Base-by-base conservation (phyloP, 2,329 filamentous ascomycete species). In the Paraphaeosphaeria minitans region DNA sequence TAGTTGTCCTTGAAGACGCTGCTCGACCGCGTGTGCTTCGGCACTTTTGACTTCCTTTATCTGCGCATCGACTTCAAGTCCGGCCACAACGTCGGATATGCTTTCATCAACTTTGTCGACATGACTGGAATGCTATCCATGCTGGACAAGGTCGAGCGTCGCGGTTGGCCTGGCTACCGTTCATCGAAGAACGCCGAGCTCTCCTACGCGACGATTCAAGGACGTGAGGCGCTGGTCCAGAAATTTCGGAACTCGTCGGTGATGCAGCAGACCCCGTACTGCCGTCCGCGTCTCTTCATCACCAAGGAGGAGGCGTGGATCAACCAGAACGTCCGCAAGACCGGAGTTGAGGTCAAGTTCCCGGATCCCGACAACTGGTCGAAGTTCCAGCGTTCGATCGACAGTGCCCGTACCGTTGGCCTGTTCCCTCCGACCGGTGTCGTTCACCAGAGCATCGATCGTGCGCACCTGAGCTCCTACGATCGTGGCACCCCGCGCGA, bases 241-340 rank as follows among this genome's bases (percentile, higher is more conserved):
- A 97, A 98, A 74, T 99, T 99, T 72, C 89, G 95, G 37, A 99
- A 99, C 80, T 97, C 92, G 41, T 94, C 92, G 0, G 93, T 99
- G 31, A 97, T 98, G 92, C 82, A 94, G 0, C 93, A 98, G 77
- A 85, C 88, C 12, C 82, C 87, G 0, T 87, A 89, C 53, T 96
- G 92, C 69, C 88, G 92, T 0, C 95, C 95, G 0, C 96, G 96
- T 42, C 55, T 76, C 5, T 89, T 85, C 76, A 79, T 81, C 60
- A 83, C 84, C 42, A 73, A 77, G 22, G 74, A 72, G 33, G 80
- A 81, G 9, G 79, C 48, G 81, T 53, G 4, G 82, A 78, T 2
- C 75, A 75, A 59, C 81, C 41, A 49, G 59, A 61, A 63, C 27
- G 45, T 65, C 29, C 64, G 65, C 79, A 71, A 86, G 56, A 84